Evolutionary conservation across 208 protist species (phyloP).

Genomic region (Trypanosoma vivax): DNA sequence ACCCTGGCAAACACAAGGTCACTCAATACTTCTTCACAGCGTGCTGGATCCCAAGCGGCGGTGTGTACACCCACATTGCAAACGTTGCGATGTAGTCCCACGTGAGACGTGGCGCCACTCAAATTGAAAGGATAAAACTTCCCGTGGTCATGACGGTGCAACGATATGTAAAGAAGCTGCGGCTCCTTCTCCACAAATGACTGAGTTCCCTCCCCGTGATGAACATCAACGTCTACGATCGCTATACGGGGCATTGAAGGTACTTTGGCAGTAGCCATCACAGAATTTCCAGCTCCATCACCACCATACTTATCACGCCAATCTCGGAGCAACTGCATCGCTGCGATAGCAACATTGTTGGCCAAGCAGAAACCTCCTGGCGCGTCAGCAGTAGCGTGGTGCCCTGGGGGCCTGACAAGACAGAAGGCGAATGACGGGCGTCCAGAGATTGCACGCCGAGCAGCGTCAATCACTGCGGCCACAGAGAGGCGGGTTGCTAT

Average conservation of each 20-base stretch:
- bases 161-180: constrained; percentile 71
- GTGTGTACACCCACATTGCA: constrained; percentile 80
- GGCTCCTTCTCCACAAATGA: constrained; percentile 72
- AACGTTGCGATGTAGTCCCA: constrained; percentile 32
- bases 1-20: constrained; percentile 57
- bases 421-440: constrained; percentile 57
- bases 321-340: constrained; percentile 30
- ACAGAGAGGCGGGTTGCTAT: constrained; percentile 45
- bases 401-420: constrained; percentile 85
- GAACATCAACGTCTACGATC: constrained; percentile 89
- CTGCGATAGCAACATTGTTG: constrained; percentile 86
- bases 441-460: constrained; percentile 23
- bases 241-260: constrained; percentile 33
- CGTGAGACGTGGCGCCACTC: constrained; percentile 31
- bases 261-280: background rate
- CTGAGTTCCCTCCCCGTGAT: constrained; percentile 90
- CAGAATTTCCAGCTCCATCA: background rate
- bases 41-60: constrained; percentile 26
- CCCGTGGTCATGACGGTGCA: constrained; percentile 72
- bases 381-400: constrained; percentile 64
- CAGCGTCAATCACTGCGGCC: constrained; percentile 61
- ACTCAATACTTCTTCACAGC: constrained; percentile 63
- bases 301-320: constrained; percentile 9
- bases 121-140: constrained; percentile 61
- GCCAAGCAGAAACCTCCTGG: constrained; percentile 86